Percentiles rank a stretch among this genome's conserved stretches.
Evolutionary conservation across 2,329 filamentous ascomycete species (phyloP).

Genomic region (Botryotinia narcissicola): DNA sequence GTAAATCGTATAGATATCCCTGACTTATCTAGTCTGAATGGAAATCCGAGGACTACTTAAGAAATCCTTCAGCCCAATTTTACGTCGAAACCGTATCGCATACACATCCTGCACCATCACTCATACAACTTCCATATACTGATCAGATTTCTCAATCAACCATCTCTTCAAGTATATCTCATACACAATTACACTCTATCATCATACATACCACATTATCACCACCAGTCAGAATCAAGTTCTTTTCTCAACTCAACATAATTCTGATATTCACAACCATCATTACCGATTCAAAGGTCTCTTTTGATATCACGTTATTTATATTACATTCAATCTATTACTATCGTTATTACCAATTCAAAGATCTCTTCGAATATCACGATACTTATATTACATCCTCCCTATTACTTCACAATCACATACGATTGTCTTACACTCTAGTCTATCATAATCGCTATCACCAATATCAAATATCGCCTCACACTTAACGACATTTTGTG

Average conservation of each 20-base stretch:
- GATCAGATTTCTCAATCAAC: neutral
- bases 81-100: neutral
- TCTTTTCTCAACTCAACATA: neutral
- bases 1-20: neutral
- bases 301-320: neutral
- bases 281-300: neutral
- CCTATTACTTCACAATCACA: neutral
- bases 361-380: neutral
- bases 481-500: neutral
- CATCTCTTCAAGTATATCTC: neutral
- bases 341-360: neutral
- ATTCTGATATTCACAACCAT: neutral
- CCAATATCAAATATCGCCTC: neutral
- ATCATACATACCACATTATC: neutral
- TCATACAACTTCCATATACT: neutral
- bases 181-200: neutral
- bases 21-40: neutral
- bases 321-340: neutral
- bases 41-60: neutral
- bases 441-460: neutral
- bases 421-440: neutral
- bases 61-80: neutral
- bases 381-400: neutral
- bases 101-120: neutral
- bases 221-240: neutral